These are phyloP conservation scores for Bisporella sp. DNA, from an alignment of 2,329 filamentous ascomycete genomes.

Conservation along the genomic window DNA sequence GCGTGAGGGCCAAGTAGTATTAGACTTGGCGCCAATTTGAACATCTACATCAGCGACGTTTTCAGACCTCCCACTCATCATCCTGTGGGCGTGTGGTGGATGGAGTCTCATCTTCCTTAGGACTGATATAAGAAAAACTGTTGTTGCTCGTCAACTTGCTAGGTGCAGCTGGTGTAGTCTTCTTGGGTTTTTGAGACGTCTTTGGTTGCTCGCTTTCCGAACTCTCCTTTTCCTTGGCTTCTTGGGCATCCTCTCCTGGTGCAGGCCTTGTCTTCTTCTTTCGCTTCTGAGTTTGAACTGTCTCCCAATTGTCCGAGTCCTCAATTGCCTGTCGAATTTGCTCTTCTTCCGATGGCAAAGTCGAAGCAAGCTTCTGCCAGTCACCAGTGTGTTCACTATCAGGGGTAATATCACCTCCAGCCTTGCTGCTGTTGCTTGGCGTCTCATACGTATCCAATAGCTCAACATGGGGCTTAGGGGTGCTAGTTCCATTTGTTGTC, in stretches of 20 bases:
- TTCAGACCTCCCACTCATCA: background rate
- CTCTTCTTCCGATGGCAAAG: conserved; percentile 48
- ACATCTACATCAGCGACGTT: too few relatives aligned
- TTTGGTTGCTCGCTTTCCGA: background rate
- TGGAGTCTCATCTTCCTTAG: too few relatives aligned
- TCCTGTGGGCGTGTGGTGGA: background rate
- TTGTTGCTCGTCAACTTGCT: background rate
- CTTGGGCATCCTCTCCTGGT: background rate
- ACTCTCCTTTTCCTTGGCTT: background rate
- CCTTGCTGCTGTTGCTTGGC: conserved; percentile 26
- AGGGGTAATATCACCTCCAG: conserved; percentile 9
- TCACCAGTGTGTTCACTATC: conserved; percentile 14
- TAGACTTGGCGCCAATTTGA: too few relatives aligned
- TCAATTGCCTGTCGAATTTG: conserved; percentile 51
- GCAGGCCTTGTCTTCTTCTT: conserved; percentile 19
- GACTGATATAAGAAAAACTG: too few relatives aligned
- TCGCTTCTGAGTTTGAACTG: conserved; percentile 39
- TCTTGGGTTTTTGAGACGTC: background rate
- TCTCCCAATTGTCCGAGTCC: conserved; percentile 49
- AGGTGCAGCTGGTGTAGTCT: background rate
- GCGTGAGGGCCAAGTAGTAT: too few relatives aligned
- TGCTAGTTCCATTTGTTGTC: conserved; percentile 14
- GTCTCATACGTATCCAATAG: conserved; percentile 46
- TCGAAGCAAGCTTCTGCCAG: conserved; percentile 28
- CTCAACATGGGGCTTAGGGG: conserved; percentile 32